Evolutionary conservation across 768 basidiomycete species (phyloP), one percentile per base, ranked within the genome.

Genomic region (Aureoboletus auriporus): DNA sequence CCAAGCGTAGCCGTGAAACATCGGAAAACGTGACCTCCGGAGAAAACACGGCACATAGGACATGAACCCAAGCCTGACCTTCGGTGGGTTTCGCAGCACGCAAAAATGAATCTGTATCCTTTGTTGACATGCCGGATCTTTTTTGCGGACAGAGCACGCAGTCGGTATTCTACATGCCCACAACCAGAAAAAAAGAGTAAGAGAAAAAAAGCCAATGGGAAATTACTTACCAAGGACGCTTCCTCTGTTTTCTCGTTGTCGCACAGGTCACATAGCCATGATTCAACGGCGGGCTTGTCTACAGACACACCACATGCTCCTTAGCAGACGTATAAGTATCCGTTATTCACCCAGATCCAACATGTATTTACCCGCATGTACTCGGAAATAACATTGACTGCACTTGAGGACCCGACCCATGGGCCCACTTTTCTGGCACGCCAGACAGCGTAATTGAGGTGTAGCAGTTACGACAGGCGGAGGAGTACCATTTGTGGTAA

Each of bases 11-110:
- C 12, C 78, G 78, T 6, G 72, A 62, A 0, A 89, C 80, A 58
- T 94, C 87, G 20, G 88, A 83, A 64, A 88, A 95, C 5, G 71
- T 76, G n/a, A 93, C 70, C 59, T 97, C 94, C 4, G 86, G 85
- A 27, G 83, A 80, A 69, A 92, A 97, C 1, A 89, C 82, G 3
- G 93, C 81, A 70, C 95, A 98, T 4, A 96, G 69, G 29, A 93
- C 75, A 63, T 98, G 95, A 0, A 83, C 84, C 93, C 93, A 96
- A 47, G 87, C 85, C 65, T 91, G 86, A 9, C 91, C 90, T 71
- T 96, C 93, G 0, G 93, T 95, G 7, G 90, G 90, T 61, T 94
- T 95, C 62, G 81, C 83, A 36, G 83, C 81, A 47, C 90, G 77
- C 49, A 93, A 70, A 62, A 77, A 94, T 28, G 75, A 77, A 57